Evolutionary conservation across 495 filamentous ascomycete genomes (phyloP).

Genomic region (Hypoxylon perforatum): DNA sequence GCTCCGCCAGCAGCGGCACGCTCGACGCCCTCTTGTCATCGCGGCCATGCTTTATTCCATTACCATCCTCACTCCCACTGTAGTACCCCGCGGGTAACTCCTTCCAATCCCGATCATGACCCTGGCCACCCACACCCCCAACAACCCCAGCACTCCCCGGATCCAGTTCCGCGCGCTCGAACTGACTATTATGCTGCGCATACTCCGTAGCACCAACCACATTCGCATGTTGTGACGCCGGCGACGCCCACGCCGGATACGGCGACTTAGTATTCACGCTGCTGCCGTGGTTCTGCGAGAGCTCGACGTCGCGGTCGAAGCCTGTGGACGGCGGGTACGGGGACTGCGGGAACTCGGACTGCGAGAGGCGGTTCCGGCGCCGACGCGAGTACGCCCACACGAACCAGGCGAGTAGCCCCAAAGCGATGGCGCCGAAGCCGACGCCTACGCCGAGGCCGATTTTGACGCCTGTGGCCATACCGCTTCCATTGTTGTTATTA

Average conservation of each 20-base stretch:
- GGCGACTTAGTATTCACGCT: neutral
- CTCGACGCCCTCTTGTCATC: slow-evolving; percentile 25
- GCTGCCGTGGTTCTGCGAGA: slow-evolving; percentile 18
- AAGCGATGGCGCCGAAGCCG: slow-evolving; percentile 26
- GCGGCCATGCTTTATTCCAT: neutral
- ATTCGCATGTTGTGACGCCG: neutral
- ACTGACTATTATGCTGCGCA: slow-evolving; percentile 40
- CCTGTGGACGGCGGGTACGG: neutral
- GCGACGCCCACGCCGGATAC: neutral
- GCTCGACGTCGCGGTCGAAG: slow-evolving; percentile 31
- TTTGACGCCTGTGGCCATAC: slow-evolving; percentile 22
- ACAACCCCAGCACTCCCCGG: neutral
- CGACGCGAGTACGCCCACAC: slow-evolving; percentile 41
- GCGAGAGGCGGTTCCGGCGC: slow-evolving; percentile 13
- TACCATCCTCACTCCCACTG: slow-evolving; percentile 1
- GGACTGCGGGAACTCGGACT: neutral
- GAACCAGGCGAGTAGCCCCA: slow-evolving; percentile 39
- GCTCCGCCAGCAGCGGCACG: slow-evolving; percentile 40
- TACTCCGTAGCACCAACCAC: slow-evolving; percentile 4
- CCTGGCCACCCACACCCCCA: too few relatives aligned
- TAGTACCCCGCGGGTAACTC: slow-evolving; percentile 24
- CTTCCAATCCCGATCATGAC: slow-evolving; percentile 20
- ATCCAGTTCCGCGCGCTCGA: slow-evolving; percentile 28
- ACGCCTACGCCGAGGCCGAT: slow-evolving; percentile 36
- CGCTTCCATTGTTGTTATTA: neutral